Evolutionary conservation across 805 yeast species (phyloP).

Genomic region (Candida qinlingensis): DNA sequence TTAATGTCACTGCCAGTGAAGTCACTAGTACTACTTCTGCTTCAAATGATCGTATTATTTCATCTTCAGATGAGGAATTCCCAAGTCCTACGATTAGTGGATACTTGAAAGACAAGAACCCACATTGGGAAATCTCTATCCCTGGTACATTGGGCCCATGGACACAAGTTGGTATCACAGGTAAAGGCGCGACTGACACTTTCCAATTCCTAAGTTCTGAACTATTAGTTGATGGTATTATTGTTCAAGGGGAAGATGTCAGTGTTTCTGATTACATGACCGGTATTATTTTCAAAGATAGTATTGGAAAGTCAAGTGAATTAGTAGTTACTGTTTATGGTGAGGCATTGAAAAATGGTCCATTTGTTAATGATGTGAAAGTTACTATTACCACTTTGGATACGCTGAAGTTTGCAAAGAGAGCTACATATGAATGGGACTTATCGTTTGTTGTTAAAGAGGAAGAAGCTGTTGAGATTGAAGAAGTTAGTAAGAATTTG

Average conservation of each 20-base stretch:
- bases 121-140: constrained; percentile 41
- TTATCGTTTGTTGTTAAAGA: background rate
- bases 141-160: constrained; percentile 44
- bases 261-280: background rate
- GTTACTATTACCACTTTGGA: background rate
- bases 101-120: constrained; percentile 29
- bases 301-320: constrained; percentile 28
- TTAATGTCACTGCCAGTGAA: too few species aligned
- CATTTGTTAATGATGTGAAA: constrained; percentile 27
- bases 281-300: background rate
- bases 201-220: constrained; percentile 13
- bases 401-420: constrained; percentile 17
- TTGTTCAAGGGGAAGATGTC: constrained; percentile 36
- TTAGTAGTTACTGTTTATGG: constrained; percentile 35
- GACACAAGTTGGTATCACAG: constrained; percentile 58
- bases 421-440: background rate
- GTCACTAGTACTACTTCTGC: too few species aligned
- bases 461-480: background rate
- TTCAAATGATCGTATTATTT: too few species aligned
- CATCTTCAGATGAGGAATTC: background rate
- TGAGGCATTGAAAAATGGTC: constrained; percentile 64
- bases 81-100: constrained; percentile 20
- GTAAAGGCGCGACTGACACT: constrained; percentile 40
- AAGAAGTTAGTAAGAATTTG: background rate
- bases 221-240: constrained; percentile 28